Evolutionary conservation across 1,284 basidiomycete genomes (phyloP).

Genomic region (Grifola frondosa): DNA sequence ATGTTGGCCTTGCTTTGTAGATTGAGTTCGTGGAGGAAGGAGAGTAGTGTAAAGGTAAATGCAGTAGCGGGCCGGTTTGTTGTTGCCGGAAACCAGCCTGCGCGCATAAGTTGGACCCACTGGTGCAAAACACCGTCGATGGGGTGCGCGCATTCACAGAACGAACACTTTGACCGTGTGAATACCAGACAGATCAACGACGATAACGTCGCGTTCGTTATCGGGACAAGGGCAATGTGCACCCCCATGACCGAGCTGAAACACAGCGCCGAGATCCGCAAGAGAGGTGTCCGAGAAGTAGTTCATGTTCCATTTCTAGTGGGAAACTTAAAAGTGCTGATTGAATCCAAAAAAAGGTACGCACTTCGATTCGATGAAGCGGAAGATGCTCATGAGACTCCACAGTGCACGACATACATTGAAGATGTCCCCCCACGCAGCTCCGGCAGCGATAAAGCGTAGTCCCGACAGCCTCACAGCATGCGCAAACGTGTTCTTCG

Average conservation of each 20-base stretch:
- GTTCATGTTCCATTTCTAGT: constrained; percentile 5
- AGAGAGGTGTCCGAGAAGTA: constrained; percentile 2
- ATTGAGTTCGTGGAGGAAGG: constrained; percentile 23
- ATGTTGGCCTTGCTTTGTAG: constrained; percentile 7
- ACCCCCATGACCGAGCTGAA: constrained; percentile 12
- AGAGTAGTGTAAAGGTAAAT: constrained; percentile 28
- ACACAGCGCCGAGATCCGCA: constrained; percentile 1
- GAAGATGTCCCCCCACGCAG: neutral
- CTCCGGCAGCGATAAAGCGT: neutral
- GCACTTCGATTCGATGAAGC: neutral
- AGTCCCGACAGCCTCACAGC: neutral
- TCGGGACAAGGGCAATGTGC: neutral
- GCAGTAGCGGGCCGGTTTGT: constrained; percentile 19
- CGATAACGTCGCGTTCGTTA: neutral
- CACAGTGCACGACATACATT: neutral
- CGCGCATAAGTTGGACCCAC: constrained; percentile 22
- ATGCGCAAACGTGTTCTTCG: neutral
- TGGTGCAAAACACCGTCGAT: neutral
- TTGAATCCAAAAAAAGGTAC: too few species aligned
- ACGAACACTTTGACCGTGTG: neutral
- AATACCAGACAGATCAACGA: neutral
- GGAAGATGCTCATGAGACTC: neutral
- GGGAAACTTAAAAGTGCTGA: too few species aligned
- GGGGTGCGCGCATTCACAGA: constrained; percentile 3
- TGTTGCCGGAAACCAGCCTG: constrained; percentile 30